Conservation (phyloP, 176 grass and related monocot species). For the Triticum dicoccoides region DNA sequence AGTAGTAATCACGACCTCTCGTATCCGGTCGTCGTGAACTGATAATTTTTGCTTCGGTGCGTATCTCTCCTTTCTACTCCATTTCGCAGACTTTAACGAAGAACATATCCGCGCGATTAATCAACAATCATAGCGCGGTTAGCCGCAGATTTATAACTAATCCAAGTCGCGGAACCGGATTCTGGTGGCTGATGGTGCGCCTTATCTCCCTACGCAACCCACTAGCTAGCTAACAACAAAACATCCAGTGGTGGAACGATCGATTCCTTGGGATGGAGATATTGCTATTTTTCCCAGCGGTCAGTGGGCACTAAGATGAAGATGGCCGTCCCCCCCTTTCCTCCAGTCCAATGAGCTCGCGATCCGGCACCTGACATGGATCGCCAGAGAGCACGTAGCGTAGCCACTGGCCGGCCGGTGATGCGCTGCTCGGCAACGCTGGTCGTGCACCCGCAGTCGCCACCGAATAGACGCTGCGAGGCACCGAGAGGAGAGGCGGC, state of each 20-base stretch:
- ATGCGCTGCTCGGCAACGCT: not conserved
- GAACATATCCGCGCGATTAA: slow-evolving; percentile 18
- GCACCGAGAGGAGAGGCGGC: not conserved
- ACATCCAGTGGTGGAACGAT: not conserved
- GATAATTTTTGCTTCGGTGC: not conserved
- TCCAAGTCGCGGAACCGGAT: slow-evolving; percentile 25
- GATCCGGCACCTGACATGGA: slow-evolving; percentile 5
- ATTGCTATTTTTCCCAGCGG: not conserved
- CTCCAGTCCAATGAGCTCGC: not conserved
- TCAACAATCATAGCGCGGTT: slow-evolving; percentile 10
- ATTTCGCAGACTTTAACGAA: not conserved
- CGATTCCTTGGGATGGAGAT: not conserved
- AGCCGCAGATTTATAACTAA: not conserved
- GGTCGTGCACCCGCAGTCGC: not conserved
- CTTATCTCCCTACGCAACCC: slow-evolving; percentile 26
- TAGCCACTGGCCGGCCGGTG: not conserved
- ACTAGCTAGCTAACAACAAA: not conserved
- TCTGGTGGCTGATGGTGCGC: slow-evolving; percentile 16
- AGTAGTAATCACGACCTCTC: not conserved
- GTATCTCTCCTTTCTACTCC: not conserved
- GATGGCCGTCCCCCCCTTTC: no score
- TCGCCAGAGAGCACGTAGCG: not conserved
- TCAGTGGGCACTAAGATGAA: not conserved
- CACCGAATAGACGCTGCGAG: not conserved
- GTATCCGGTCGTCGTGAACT: not conserved